Percentiles rank a stretch among this genome's conserved stretches.
phyloP scores from a whole-genome alignment of 2,329 filamentous ascomycete species.

The Trichophyton rubrum region DNA sequence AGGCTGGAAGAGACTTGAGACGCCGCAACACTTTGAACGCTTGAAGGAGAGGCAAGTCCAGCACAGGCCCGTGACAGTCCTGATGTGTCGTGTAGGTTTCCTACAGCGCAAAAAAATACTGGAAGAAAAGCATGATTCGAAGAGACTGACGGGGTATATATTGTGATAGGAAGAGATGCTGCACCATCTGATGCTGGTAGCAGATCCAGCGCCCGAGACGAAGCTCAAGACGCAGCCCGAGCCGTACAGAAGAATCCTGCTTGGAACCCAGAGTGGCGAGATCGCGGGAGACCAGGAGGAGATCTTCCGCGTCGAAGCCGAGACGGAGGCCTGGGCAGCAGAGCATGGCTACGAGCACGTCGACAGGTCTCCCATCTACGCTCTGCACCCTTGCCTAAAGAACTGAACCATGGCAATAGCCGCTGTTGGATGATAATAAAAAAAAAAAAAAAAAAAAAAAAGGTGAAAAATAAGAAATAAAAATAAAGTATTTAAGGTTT shows the following conservation, averaged over 20 bases:
- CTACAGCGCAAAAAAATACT: too few species aligned
- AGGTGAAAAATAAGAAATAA: background rate
- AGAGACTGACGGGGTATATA: background rate
- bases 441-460: background rate
- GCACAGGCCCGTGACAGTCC: background rate
- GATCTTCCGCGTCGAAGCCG: background rate
- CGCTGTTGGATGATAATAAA: background rate
- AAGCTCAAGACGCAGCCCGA: background rate
- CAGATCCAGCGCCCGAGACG: background rate
- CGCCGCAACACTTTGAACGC: background rate
- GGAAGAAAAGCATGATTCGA: too few species aligned
- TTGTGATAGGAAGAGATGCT: background rate
- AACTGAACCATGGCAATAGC: background rate
- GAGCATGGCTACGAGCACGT: background rate
- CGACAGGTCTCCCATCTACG: background rate
- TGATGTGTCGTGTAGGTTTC: background rate
- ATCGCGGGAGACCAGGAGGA: background rate
- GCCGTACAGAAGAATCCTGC: background rate
- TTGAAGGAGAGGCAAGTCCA: background rate
- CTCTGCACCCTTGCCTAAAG: background rate
- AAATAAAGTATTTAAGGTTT: conserved; percentile 1
- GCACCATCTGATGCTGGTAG: background rate
- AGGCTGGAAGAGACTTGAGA: background rate
- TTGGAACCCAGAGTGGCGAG: background rate
- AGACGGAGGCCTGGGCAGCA: background rate